Conservation (phyloP, 2,329 filamentous ascomycete species). For the Fusarium udum region DNA sequence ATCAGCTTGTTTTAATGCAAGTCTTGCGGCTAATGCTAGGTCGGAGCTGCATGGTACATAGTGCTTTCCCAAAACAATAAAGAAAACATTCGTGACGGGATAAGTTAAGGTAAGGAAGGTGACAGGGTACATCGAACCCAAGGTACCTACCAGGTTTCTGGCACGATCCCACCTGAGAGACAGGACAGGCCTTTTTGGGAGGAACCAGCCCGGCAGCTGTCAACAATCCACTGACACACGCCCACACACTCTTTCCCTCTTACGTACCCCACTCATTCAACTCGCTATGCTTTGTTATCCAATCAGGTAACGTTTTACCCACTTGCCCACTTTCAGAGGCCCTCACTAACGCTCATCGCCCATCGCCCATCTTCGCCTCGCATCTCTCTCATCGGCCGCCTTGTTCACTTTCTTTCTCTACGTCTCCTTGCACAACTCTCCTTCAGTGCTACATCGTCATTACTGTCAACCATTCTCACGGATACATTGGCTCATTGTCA, state of each 20-base stretch:
- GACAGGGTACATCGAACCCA: constrained; percentile 24
- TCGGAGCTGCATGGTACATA: background rate
- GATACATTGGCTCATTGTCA: constrained; percentile 22
- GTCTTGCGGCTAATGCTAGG: background rate
- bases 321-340: constrained; percentile 38
- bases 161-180: constrained; percentile 40
- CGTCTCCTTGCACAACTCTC: constrained; percentile 32
- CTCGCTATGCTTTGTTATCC: background rate
- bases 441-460: constrained; percentile 33
- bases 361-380: constrained; percentile 40
- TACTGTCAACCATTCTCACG: constrained; percentile 24
- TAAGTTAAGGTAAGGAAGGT: background rate
- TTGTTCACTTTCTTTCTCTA: constrained; percentile 33
- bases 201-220: constrained; percentile 42
- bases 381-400: constrained; percentile 39
- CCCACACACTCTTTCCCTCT: constrained; percentile 38
- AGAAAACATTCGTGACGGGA: background rate
- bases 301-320: constrained; percentile 9
- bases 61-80: background rate
- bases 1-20: background rate
- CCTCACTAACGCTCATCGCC: constrained; percentile 39
- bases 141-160: constrained; percentile 35
- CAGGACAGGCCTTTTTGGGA: constrained; percentile 39
- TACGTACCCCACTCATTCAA: constrained; percentile 33
- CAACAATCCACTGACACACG: constrained; percentile 39